Conservation (phyloP, 169 alveolate species). For the Plasmodium gallinaceum region DNA sequence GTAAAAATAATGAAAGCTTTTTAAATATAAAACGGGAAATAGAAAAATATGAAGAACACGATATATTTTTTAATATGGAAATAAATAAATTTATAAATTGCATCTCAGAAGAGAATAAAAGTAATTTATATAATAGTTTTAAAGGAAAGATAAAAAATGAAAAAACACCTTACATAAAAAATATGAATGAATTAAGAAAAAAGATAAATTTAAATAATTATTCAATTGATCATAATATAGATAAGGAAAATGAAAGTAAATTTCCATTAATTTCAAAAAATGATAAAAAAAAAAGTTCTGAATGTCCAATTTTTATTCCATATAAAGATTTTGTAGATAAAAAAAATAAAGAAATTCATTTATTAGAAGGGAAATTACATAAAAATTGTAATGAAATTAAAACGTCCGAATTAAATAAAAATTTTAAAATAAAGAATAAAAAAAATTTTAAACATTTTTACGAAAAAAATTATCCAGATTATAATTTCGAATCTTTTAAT, state of each 20-base stretch:
- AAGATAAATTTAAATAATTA: background rate
- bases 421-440: background rate
- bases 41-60: conserved; percentile 3
- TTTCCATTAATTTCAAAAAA: background rate
- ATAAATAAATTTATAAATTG: conserved; percentile 25
- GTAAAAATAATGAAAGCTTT: background rate
- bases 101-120: background rate
- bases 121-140: too few relatives aligned
- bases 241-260: background rate
- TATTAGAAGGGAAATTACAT: background rate
- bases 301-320: background rate
- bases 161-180: background rate
- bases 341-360: background rate
- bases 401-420: background rate
- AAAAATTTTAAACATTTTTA: background rate
- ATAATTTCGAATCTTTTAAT: background rate
- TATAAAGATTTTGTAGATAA: background rate
- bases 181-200: too few relatives aligned
- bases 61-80: conserved; percentile 10
- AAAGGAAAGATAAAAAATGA: background rate
- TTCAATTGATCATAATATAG: background rate
- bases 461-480: background rate
- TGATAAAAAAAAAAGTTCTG: background rate
- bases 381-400: background rate
- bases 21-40: conserved; percentile 7